phyloP scores from a whole-genome alignment of 2,329 filamentous ascomycete genomes.

The Colletotrichum sp. region DNA sequence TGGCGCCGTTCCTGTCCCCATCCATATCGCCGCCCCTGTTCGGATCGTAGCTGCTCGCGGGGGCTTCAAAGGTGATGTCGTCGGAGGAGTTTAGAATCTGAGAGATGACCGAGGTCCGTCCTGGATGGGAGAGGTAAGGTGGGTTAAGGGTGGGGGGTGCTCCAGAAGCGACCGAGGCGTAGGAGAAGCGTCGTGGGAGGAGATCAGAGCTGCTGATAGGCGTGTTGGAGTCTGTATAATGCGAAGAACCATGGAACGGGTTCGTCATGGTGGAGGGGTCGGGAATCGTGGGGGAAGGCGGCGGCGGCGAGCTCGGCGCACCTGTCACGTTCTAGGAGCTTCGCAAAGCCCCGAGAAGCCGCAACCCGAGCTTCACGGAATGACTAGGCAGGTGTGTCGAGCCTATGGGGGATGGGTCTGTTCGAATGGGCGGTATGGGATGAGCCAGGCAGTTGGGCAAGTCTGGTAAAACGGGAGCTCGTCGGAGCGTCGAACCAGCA shows the following conservation, averaged over 20 bases:
- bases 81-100: conserved; percentile 60
- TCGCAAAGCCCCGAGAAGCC: conserved; percentile 15
- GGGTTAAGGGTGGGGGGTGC: conserved; percentile 37
- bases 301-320: conserved; percentile 14
- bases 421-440: not conserved
- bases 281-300: conserved; percentile 2
- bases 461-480: not conserved
- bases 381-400: not conserved
- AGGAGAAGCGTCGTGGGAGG: conserved; percentile 42
- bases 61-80: conserved; percentile 39
- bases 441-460: not conserved
- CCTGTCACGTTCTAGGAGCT: conserved; percentile 15
- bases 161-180: conserved; percentile 46
- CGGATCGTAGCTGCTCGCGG: conserved; percentile 26
- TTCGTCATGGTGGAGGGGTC: conserved; percentile 44
- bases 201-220: conserved; percentile 31
- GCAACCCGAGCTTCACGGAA: conserved; percentile 8
- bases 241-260: conserved; percentile 41
- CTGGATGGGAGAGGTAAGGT: conserved; percentile 39
- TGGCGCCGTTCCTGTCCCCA: conserved; percentile 31
- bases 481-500: conserved; percentile 2
- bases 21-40: conserved; percentile 35
- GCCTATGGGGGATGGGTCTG: not conserved
- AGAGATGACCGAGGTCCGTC: conserved; percentile 51
- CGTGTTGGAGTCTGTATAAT: conserved; percentile 36